Evolutionary conservation across 306 rosid species (phyloP).

Genomic region (Pyrus bretschneideri): DNA sequence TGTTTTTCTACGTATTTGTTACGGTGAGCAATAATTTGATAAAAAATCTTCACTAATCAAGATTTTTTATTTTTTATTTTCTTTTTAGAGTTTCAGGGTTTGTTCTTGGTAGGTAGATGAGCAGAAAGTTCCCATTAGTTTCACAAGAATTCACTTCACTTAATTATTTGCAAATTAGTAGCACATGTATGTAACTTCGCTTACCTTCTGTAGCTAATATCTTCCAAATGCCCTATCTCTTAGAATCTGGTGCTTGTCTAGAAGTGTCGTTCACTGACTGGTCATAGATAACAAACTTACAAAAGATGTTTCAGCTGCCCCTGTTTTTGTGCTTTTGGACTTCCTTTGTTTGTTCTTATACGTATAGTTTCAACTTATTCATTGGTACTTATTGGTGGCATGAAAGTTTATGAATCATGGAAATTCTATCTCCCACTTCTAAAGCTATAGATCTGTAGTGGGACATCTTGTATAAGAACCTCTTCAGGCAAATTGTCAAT

Average conservation of each 20-base stretch:
- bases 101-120: no score
- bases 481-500: background rate
- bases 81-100: no score
- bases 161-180: background rate
- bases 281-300: background rate
- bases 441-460: background rate
- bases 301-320: background rate
- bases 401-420: background rate
- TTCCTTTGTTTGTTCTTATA: background rate
- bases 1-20: background rate
- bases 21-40: background rate
- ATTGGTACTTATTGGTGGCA: background rate
- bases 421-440: background rate
- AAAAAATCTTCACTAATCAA: background rate
- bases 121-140: no score
- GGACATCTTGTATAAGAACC: background rate
- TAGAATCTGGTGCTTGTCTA: background rate
- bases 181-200: background rate
- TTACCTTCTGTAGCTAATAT: background rate
- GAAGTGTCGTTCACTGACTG: background rate
- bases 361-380: background rate
- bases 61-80: no score
- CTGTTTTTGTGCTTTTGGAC: background rate
- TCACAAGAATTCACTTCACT: background rate
- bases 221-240: background rate